A percentile compares a stretch with the other conserved stretches of the same genome.
phyloP scores from a whole-genome alignment of 139 green algal species.

The Chlorella sorokiniana region DNA sequence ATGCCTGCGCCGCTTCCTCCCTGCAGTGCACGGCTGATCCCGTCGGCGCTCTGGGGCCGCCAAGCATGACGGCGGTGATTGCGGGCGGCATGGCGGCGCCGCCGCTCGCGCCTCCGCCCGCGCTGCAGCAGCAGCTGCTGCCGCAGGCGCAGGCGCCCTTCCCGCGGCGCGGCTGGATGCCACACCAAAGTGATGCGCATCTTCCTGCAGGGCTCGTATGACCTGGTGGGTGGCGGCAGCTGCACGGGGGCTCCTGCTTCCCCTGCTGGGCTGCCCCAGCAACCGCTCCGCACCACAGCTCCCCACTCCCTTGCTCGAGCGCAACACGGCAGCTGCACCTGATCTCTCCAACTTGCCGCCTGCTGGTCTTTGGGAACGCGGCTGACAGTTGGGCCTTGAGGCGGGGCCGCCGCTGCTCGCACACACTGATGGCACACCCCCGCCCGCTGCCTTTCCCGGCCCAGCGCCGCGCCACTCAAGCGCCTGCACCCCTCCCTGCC shows the following conservation, averaged over 20 bases:
- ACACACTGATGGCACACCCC: background rate
- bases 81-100: background rate
- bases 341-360: too few relatives aligned
- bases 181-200: conserved; percentile 19
- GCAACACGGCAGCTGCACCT: too few relatives aligned
- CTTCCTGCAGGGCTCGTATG: conserved; percentile 32
- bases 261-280: too few relatives aligned
- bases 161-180: conserved; percentile 3
- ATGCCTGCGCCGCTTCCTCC: background rate
- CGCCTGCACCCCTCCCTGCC: background rate
- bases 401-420: too few relatives aligned
- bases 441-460: background rate
- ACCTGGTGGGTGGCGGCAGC: conserved; percentile 31
- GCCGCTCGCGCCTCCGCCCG: background rate
- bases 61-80: background rate
- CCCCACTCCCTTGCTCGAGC: too few relatives aligned
- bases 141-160: background rate
- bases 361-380: too few relatives aligned
- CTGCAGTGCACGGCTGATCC: background rate
- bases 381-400: too few relatives aligned
- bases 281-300: too few relatives aligned
- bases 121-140: background rate
- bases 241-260: too few relatives aligned
- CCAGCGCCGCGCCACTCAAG: background rate
- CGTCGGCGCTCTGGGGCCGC: background rate